These are phyloP conservation scores for Teunomyces lycoperdinae DNA, from an alignment of 805 yeast genomes.

Conservation along the genomic window DNA sequence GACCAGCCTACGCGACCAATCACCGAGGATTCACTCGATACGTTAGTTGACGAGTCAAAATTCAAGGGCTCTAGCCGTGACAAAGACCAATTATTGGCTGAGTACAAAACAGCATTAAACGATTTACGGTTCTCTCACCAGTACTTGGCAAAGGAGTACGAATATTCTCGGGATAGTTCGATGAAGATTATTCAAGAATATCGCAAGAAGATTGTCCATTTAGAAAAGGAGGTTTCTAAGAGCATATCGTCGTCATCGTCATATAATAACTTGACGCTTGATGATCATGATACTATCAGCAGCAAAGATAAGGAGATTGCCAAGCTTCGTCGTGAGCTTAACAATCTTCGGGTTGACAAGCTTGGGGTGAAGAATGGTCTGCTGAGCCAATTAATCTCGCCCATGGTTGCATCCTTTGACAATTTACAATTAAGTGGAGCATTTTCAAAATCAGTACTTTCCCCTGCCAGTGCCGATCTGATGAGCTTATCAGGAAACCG, in stretches of 20 bases:
- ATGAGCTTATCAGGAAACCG: slow-evolving; percentile 4
- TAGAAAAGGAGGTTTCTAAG: slow-evolving; percentile 50
- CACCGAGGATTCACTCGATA: neutral
- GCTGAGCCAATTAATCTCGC: neutral
- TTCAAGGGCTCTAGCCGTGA: slow-evolving; percentile 16
- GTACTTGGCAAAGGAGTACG: slow-evolving; percentile 65
- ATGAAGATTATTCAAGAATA: slow-evolving; percentile 51
- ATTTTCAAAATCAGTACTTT: neutral
- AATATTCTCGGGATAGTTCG: slow-evolving; percentile 59
- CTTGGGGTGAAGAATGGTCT: slow-evolving; percentile 16
- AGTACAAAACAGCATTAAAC: slow-evolving; percentile 56
- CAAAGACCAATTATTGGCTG: slow-evolving; percentile 23
- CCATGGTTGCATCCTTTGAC: slow-evolving; percentile 6
- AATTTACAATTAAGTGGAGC: slow-evolving; percentile 5
- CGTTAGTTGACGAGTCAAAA: slow-evolving; percentile 27
- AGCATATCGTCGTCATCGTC: neutral
- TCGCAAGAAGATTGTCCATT: slow-evolving; percentile 46
- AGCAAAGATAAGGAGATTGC: slow-evolving; percentile 40
- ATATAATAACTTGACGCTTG: slow-evolving; percentile 1
- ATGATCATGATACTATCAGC: slow-evolving; percentile 6
- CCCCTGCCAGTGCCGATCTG: slow-evolving; percentile 12
- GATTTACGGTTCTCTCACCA: slow-evolving; percentile 73
- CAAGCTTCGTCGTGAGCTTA: slow-evolving; percentile 44
- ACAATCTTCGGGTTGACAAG: slow-evolving; percentile 42
- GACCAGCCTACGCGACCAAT: neutral